Base-by-base conservation (phyloP, 129 eudicot species). In the Heracleum sosnowskyi region DNA sequence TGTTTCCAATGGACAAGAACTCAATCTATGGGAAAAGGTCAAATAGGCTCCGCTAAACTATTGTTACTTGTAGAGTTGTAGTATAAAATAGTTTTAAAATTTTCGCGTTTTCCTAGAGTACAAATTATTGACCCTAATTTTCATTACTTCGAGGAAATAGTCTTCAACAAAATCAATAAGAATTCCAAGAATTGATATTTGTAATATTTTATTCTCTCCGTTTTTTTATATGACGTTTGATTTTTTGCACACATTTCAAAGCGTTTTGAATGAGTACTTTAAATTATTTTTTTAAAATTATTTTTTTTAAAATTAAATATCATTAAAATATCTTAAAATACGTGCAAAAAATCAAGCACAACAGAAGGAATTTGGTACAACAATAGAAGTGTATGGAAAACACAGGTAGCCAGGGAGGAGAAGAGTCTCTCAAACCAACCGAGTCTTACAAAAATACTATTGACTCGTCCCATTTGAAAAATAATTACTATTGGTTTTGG, bases 111-210 rank as follows among this genome's bases (percentile, higher is more conserved):
- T 10, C 68, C 15, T n/a, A 60, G 16, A 60, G 16, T 12, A 60
- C 68, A 60, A 60, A n/a, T 24, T 24, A 2, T 60, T 60, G 33
- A 60, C 68, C 29, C 2, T 60, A 9, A n/a, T 11, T 10, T n/a
- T 26, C 16, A n/a, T 28, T 60, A 3, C 31, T n/a, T n/a, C 5
- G 17, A n/a, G 16, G 68, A 60, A 60, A 60, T n/a, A 60, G 68
- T 60, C 68, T n/a, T 26, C 68, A 60, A 60, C 68, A 26, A n/a
- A 60, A 60, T 60, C 68, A 60, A 60, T n/a, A n/a, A 22, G n/a
- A n/a, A n/a, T 10, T 10, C 6, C 33, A n/a, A 10, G 16, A 60
- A 60, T 26, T 60, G 68, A 60, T 60, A n/a, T 31, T 55, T 2
- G 31, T 9, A 55, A 8, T 55, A 24, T 22, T 22, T 18, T 49